Evolutionary conservation across 805 yeast species (phyloP).

Genomic region (Ogataea nonfermentans): DNA sequence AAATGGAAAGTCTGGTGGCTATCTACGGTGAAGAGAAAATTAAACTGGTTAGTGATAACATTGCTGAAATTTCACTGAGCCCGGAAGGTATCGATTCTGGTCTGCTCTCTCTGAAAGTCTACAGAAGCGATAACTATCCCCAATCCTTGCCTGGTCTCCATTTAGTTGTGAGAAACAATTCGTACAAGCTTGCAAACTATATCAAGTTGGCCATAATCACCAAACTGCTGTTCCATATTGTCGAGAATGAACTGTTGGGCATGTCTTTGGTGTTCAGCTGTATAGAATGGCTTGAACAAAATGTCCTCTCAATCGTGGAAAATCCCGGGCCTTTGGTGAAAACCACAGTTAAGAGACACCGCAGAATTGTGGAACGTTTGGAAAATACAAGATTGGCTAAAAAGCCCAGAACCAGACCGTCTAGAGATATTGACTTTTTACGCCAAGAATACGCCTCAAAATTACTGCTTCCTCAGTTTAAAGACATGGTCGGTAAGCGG

Average conservation of each 20-base stretch:
- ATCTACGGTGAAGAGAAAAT: constrained; percentile 52
- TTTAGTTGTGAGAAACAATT: constrained; percentile 39
- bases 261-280: constrained; percentile 66
- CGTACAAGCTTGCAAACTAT: constrained; percentile 63
- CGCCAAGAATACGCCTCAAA: constrained; percentile 36
- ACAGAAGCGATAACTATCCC: constrained; percentile 59
- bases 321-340: constrained; percentile 66
- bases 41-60: constrained; percentile 27
- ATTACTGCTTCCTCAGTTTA: constrained; percentile 34
- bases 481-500: constrained; percentile 43
- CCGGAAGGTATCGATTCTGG: constrained; percentile 32
- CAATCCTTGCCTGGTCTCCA: constrained; percentile 67
- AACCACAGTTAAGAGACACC: constrained; percentile 1
- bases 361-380: background rate
- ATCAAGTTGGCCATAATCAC: constrained; percentile 58
- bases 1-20: constrained; percentile 61
- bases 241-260: constrained; percentile 52
- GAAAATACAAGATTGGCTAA: constrained; percentile 6
- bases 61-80: constrained; percentile 36
- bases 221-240: constrained; percentile 44
- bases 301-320: constrained; percentile 54
- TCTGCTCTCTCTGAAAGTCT: constrained; percentile 38
- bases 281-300: constrained; percentile 76
- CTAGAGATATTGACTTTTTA: constrained; percentile 35
- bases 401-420: constrained; percentile 18